Evolutionary conservation across 2,329 filamentous ascomycete species (phyloP), one percentile per base, ranked within the genome.

Genomic region (Ophiognomonia clavigignenti-juglandacearum): DNA sequence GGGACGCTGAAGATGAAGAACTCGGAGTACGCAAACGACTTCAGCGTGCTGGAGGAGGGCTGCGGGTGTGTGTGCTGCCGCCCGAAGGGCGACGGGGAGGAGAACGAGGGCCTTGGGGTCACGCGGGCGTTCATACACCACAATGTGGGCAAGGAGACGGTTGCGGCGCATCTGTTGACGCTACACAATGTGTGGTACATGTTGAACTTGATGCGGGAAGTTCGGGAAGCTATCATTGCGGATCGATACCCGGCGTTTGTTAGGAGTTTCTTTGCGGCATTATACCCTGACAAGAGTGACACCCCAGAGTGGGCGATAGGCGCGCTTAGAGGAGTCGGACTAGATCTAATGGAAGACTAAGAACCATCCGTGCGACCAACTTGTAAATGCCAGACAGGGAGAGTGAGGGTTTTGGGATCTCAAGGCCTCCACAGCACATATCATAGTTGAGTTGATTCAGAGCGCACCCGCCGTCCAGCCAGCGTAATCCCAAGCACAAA

Each of bases 171-270:
- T 62, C 72, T 88, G 20, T 71, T 98, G 45, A 96, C 89, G 1
- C 89, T 97, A 61, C 93, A 98, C 66, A 98, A 98, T 61, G 88
- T 98, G 22, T 89, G 90, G 70, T 96, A 96, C 61, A 82, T 96
- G 63, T 74, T 98, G 45, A 78, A 85, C 51, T 70, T 98, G 57
- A 96, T 97, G 90, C 72, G 76, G 18, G 71, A 78, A 51, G 78
- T 82, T 11, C 78, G 92, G 50, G 74, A 87, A 53, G 83, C 93
- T 14, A 89, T 97, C 53, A 69, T 96, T 7, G 85, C 85, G 52
- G 90, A 96, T 61, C 68, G 73, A 43, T 97, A 86, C 63, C 91
- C 93, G 2, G 77, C 72, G 2, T 95, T 93, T 58, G 63, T 96
- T 52, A 82, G 72, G 55, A 68, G 77, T 27, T 97, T 96, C 69